Base-by-base conservation (phyloP, 1,139 yeast genomes). In the Blastobotrys buckinghamii region DNA sequence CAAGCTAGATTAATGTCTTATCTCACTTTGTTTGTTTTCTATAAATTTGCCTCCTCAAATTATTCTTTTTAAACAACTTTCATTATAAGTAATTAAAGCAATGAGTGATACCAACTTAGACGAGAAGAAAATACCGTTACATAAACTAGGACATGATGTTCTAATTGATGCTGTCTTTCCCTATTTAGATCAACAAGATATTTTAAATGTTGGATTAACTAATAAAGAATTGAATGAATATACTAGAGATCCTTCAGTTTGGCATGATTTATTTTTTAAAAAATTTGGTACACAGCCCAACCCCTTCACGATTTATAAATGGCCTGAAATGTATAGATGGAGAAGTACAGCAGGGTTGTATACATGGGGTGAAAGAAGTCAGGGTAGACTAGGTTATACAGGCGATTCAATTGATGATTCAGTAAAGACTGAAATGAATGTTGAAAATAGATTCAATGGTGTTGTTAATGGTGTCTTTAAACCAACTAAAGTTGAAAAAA, bases 281-380 rank as follows among this genome's bases (percentile, higher is more conserved):
- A 52, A 58, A 10, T 64, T 62, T 51, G 64, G 63, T 15, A 36
- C 42, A 17, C 61, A 58, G 45, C 61, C 61, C 13, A 54, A 53
- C 45, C 61, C 58, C 8, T 53, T 53, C 45, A 53, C 60, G 2
- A 51, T 50, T 9, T 47, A 42, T 44, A 69, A 75, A 52, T 81
- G 86, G 86, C 72, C 71, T 5, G 72, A 72, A 36, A 59, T 79
- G 45, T 81, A 76, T 60, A 59, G 70, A 15, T 53, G 71, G 42
- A 65, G 87, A 41, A 60, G 72, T 1, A 58, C 59, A 32, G 61
- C 70, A 1, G 77, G 78, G 4, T 57, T 84, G 3, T 77, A 70
- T 55, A 79, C 87, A 0, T 83, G 94, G 94, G 87, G 89, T 1
- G 66, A 75, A 15, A 60, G 75, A 6, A 66, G 66, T 29, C 69